Percentiles rank a stretch among this genome's conserved stretches.
Evolutionary conservation across 345 rosid genomes (phyloP).

Genomic region (Nasturtium officinale): DNA sequence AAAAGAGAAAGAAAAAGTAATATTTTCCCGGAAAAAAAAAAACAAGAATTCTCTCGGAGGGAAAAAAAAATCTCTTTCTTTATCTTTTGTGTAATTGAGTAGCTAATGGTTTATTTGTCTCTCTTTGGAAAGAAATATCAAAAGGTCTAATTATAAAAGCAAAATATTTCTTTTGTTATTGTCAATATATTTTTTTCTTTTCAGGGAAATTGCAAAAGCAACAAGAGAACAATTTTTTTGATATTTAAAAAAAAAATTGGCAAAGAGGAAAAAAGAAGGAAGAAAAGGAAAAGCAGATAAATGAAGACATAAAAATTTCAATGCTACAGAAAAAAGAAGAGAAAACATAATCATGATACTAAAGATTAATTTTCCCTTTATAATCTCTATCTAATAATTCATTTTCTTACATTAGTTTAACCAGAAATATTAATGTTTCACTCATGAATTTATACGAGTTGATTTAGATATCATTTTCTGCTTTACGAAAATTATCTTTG

Average conservation of each 20-base stretch:
- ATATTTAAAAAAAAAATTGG: background rate
- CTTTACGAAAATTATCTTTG: background rate
- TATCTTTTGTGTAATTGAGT: slow-evolving; percentile 22
- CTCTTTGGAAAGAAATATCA: slow-evolving; percentile 22
- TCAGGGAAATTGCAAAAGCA: slow-evolving; percentile 26
- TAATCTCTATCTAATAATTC: slow-evolving; percentile 33
- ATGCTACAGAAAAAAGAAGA: slow-evolving; percentile 26
- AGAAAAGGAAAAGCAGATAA: slow-evolving; percentile 29
- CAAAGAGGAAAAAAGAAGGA: background rate
- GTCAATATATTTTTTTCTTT: slow-evolving; percentile 1
- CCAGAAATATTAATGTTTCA: background rate
- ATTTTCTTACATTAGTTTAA: background rate
- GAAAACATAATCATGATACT: slow-evolving; percentile 39
- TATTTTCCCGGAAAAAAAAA: background rate
- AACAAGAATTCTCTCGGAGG: background rate
- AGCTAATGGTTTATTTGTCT: slow-evolving; percentile 9
- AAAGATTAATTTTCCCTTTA: slow-evolving; percentile 39
- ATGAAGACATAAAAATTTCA: slow-evolving; percentile 27
- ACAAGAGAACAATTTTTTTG: slow-evolving; percentile 3
- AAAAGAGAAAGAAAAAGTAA: slow-evolving; percentile 4
- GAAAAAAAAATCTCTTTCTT: background rate
- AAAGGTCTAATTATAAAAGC: slow-evolving; percentile 25
- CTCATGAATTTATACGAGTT: background rate
- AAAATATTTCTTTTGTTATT: slow-evolving; percentile 5
- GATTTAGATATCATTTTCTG: background rate